Percentiles rank a stretch among this genome's conserved stretches.
These are phyloP conservation scores for Umbelopsis isabellina DNA, from an alignment of 192 early-diverging fungal species.

Conservation along the genomic window DNA sequence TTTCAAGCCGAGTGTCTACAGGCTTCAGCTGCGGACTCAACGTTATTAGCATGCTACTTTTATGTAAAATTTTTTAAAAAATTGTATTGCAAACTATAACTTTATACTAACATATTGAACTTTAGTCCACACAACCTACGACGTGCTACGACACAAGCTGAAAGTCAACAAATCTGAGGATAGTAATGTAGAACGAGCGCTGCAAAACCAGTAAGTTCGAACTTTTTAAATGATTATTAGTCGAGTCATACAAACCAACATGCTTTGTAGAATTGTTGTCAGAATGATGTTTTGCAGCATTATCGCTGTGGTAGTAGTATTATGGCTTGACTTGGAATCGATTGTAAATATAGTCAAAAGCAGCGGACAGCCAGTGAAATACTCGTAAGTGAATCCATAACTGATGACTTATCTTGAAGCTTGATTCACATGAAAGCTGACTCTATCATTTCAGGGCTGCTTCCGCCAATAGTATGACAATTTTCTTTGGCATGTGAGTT, in stretches of 20 bases:
- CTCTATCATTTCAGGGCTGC: background rate
- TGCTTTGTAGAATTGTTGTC: conserved; percentile 1
- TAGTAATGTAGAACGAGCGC: background rate
- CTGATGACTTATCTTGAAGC: background rate
- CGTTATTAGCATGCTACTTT: background rate
- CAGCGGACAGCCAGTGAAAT: no score
- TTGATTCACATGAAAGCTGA: background rate
- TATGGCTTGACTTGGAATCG: background rate
- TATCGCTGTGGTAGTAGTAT: background rate
- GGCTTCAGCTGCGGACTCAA: background rate
- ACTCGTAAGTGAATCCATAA: background rate
- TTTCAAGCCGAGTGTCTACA: background rate
- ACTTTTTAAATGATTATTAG: background rate
- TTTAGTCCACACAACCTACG: conserved; percentile 6
- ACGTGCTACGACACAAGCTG: background rate
- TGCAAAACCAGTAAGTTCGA: background rate
- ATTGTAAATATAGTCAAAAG: no score
- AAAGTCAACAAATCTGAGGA: background rate
- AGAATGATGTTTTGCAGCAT: conserved; percentile 11
- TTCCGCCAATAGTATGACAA: background rate
- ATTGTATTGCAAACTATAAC: no score
- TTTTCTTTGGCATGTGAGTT: conserved; percentile 12
- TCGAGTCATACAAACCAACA: background rate
- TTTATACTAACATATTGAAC: background rate
- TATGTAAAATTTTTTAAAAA: no score